Evolutionary conservation across 2,329 filamentous ascomycete genomes (phyloP), one percentile per base, ranked within the genome.

Genomic region (Exophiala sp.): DNA sequence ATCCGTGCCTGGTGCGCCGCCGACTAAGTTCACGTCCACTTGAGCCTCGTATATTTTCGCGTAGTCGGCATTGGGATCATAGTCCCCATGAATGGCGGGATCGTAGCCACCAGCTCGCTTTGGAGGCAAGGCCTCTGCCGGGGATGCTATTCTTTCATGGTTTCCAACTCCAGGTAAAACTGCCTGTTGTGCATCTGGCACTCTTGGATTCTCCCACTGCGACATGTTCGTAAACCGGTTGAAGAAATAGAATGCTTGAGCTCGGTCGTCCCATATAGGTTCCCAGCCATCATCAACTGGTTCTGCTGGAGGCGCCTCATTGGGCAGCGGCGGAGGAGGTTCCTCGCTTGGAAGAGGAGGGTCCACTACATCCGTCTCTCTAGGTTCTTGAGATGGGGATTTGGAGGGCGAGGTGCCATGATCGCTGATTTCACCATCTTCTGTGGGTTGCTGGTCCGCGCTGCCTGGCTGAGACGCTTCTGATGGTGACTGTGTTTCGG

Each of bases 31-130:
- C 41, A 62, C 59, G 5, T 68, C 67, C 1, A 27, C 16, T 18
- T 24, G 21, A 40, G 68, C 63, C 53, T 72, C 68, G 38, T 75
- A 66, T 39, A 74, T 72, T 64, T 86, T 78, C 9, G 93, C 91
- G 66, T 98, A 98, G 73, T 89, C 86, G n/a, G 93, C 91, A 53
- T 84, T 93, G 2, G 90, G 89, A 63, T 98, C 93, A 73, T 96
- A 98, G 71, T 90, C 86, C 60, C 93, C 93, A 66, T 98, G 93
- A 39, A 98, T 91, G 19, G 88, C 86, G 1, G 93, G 93, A 65
- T 97, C 95, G 72, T 98, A 98, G 54, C 91, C 89, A 51, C 84
- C 83, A 9, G 62, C 56, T 47, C 70, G 59, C 27, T 59, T 52
- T 23, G 62, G 39, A 60, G 71, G 45, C 49, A 66, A 53, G 69